Base-by-base conservation (phyloP, 2,329 filamentous ascomycete genomes). In the Pseudohalonectria lignicola region DNA sequence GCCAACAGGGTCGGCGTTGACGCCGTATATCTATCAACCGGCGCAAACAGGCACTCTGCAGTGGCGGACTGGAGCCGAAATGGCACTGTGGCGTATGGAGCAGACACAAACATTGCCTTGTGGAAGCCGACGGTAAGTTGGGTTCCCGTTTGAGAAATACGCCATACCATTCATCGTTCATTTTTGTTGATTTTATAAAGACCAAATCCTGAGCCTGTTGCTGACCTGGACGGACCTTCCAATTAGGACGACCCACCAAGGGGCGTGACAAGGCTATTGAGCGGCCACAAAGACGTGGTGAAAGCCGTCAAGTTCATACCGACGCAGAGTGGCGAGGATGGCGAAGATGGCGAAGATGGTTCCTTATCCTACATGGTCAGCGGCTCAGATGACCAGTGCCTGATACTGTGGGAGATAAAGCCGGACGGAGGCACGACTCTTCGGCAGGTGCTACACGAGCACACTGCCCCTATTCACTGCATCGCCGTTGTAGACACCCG, bases 1-100 rank as follows among this genome's bases (percentile, higher is more conserved):
- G n/a, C n/a, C n/a, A n/a, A n/a, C n/a, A n/a, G n/a, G n/a, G n/a
- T n/a, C n/a, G n/a, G n/a, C n/a, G n/a, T 18, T 20, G 58, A 57
- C 20, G 53, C 64, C 45, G 61, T 67, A 44, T 76, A 78, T 47
- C 57, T 92, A 47, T 80, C 86, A 34, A 78, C 81, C 45, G 92
- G 92, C 43, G 90, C 86, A 34, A 98, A 96, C 59, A 74, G 90
- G 50, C 86, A 96, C 52, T 83, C 90, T 15, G 79, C 82, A 13
- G 84, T 86, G 20, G 88, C 90, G 20, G 90, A 96, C 62, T 98
- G 92, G 92, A 78, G 83, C 53, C 54, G 62, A 16, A 63, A 71
- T 45, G 84, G 82, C 9, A 56, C 87, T 32, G 67, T 98, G 39
- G 92, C 87, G 21, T 98, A 86, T 63, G 92, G 92, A 23, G 82